Percentiles rank a stretch among this genome's conserved stretches.
Evolutionary conservation across 305 asterid species (phyloP).

Genomic region (Fraxinus platypoda): DNA sequence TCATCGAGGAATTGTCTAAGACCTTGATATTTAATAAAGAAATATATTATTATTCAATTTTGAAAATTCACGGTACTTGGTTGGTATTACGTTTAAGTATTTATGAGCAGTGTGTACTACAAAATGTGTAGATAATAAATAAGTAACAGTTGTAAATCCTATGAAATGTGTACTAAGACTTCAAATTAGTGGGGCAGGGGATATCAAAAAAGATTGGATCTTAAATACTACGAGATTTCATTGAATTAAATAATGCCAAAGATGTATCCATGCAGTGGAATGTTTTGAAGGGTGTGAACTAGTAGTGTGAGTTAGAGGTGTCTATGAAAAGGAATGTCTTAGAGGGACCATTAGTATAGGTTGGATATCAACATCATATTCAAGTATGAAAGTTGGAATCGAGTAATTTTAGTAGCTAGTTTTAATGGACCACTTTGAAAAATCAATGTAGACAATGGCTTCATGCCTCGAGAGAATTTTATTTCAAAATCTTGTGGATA

Average conservation of each 20-base stretch:
- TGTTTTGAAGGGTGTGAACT: not conserved
- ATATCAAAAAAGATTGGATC: not conserved
- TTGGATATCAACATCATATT: conserved; percentile 5
- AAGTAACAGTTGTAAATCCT: not conserved
- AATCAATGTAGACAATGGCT: not conserved
- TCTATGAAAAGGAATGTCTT: conserved; percentile 10
- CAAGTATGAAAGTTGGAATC: not conserved
- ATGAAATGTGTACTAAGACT: not conserved
- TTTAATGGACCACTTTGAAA: not conserved
- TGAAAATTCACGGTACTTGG: not conserved
- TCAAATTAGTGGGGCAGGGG: not conserved
- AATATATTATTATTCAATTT: not conserved
- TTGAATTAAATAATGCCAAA: not conserved
- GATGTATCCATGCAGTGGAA: not conserved
- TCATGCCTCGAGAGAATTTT: not conserved
- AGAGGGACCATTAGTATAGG: not conserved
- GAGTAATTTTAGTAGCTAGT: not conserved
- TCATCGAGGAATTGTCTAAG: not conserved
- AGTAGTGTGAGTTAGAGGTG: not conserved
- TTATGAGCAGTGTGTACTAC: not conserved
- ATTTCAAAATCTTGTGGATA: not conserved
- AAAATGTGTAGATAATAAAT: not conserved
- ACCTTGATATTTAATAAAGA: not conserved
- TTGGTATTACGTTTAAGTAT: not conserved
- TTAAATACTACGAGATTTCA: not conserved